Base-by-base conservation (phyloP, 176 grass and related monocot genomes). In the Lolium multiflorum region DNA sequence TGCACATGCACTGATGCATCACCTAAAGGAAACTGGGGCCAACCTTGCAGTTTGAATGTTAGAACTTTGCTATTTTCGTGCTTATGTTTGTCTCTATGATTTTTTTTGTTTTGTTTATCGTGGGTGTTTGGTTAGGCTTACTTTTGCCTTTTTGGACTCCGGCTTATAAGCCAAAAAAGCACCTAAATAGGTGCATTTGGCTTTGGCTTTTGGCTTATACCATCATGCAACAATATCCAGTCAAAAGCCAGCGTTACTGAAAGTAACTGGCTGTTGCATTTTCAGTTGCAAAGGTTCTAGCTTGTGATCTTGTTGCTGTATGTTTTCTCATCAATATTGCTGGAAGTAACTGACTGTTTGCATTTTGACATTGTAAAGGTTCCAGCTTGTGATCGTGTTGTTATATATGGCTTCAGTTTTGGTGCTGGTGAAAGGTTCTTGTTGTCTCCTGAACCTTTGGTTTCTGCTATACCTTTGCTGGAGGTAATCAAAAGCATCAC, bases 381-480 rank as follows among this genome's bases (percentile, higher is more conserved):
- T 81, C 87, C 90, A 83, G 90, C 76, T 74, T 74, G 66, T 88
- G 86, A 94, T 69, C 87, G 71, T 67, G 44, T 98, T 84, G 85
- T 44, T 82, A 47, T 98, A 13, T 91, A 92, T 89, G 64, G 39
- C 70, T 98, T 96, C 79, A 84, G 70, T 91, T 89, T 96, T 89
- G 87, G 74, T 90, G 25, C 81, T 71, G 92, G 87, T 18, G 96
- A 98, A 55, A 96, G 76, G 75, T 83, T 85, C 12, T 64, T 88
- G 28, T 92, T 98, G 73, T 91, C 69, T 35, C 50, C 86, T 9
- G 91, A 98, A 41, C 86, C 93, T 62, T 92, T 88, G 44, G 26
- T 82, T 74, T 90, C 78, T 70, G 67, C 81, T 82, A 65, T 96
- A 67, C 88, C 86, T 51, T 83, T 96, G 87, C 70, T 89, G 37